Base-by-base conservation (phyloP, 1,139 yeast genomes). In the Arxiozyma telluris region DNA sequence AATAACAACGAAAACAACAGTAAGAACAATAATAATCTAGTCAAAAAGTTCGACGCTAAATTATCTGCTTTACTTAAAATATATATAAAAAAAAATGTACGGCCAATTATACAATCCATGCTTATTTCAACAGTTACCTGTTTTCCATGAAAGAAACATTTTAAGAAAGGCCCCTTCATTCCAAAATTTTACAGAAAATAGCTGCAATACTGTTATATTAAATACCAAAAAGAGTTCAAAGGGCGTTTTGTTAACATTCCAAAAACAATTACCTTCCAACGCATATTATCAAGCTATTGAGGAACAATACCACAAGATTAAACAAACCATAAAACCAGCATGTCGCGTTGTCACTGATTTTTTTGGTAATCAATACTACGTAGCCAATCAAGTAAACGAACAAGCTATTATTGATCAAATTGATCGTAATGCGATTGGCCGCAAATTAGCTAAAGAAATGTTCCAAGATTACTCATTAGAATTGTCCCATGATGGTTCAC, bases 401-500 rank as follows among this genome's bases (percentile, higher is more conserved):
- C 53, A 58, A 27, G 57, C 60, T 23, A 41, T 56, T 46, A 18
- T 49, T 25, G 52, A 53, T 27, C 55, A 39, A 52, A 57, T 65
- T n/a, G 63, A 66, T 47, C 43, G 60, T 54, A 50, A 54, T 15
- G 53, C 54, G 9, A 53, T 65, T 39, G 57, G 59, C 22, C 58
- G 59, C 21, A 60, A 57, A 53, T 44, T 64, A n/a, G 64, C 67
- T 43, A 64, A 59, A 39, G 53, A 59, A 41, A 42, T 55, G 8
- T 67, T 64, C 53, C 58, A 58, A 44, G 67, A 65, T 53, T 66
- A 62, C 52, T 58, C 59, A 21, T 56, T 67, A 41, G 66, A 64
- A 50, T 55, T 66, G 50, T 59, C 59, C 42, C 61, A 64, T 51
- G 57, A 59, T 43, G 68, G 68, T 39, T 58, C 56, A 25, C 61